Evolutionary conservation across 1,284 basidiomycete genomes (phyloP).

Genomic region (Neolentinus lepideus): DNA sequence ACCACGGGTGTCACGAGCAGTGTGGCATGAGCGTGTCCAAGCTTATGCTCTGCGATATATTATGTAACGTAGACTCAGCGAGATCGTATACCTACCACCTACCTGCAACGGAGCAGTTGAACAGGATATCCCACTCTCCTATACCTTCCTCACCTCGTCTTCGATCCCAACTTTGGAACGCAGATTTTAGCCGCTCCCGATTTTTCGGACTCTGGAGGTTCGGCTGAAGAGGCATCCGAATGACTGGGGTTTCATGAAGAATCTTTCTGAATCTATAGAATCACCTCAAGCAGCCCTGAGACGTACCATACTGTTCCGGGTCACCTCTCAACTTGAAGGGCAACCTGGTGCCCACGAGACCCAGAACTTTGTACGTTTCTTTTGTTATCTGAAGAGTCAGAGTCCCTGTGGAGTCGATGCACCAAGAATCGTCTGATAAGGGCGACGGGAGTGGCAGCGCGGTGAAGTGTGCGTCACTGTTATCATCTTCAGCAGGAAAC

Average conservation of each 20-base stretch:
- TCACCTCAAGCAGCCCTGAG: too few species aligned
- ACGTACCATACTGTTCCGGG: constrained; percentile 42
- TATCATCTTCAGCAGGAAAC: not conserved
- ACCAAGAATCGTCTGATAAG: constrained; percentile 46
- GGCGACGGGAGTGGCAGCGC: not conserved
- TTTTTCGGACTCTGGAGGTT: constrained; percentile 16
- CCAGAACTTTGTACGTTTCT: constrained; percentile 48
- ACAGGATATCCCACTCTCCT: constrained; percentile 38
- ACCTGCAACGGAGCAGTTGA: constrained; percentile 14
- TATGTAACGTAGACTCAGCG: not conserved
- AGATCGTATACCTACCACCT: not conserved
- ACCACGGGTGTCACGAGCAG: constrained; percentile 11
- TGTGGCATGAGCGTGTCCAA: not conserved
- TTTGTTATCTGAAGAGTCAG: constrained; percentile 49
- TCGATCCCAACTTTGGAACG: constrained; percentile 34
- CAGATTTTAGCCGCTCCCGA: constrained; percentile 24
- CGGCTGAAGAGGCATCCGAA: constrained; percentile 30
- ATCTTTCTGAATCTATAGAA: not conserved
- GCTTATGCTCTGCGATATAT: not conserved
- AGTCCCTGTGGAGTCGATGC: constrained; percentile 48
- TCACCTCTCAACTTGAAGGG: constrained; percentile 36
- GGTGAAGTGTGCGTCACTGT: not conserved
- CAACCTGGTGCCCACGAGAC: constrained; percentile 43
- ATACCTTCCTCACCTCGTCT: constrained; percentile 15
- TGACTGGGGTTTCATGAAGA: constrained; percentile 25